These are phyloP conservation scores for Globisporangium orthogonon DNA, from an alignment of 352 stramenopile genomes.

Conservation along the genomic window DNA sequence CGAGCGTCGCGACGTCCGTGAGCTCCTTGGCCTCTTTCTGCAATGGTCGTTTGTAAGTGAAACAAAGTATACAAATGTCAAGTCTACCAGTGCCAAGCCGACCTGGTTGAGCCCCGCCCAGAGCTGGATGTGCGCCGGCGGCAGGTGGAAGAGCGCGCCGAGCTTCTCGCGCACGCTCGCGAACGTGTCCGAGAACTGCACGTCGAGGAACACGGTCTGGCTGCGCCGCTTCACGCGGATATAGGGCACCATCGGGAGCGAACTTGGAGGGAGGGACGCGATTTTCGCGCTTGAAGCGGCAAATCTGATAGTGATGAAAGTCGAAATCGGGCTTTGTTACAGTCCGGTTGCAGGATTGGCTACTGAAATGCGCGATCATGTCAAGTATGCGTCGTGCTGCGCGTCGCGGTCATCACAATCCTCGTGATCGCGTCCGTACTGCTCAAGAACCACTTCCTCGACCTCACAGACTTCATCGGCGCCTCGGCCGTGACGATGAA, in stretches of 20 bases:
- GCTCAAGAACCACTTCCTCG: conserved; percentile 38
- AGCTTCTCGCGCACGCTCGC: conserved; percentile 80
- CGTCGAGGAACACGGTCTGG: conserved; percentile 86
- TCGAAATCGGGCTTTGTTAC: no score
- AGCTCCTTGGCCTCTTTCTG: conserved; percentile 75
- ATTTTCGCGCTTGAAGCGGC: not conserved
- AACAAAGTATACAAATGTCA: not conserved
- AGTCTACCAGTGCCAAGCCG: conserved; percentile 1
- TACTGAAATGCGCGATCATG: not conserved
- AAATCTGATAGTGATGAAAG: not conserved
- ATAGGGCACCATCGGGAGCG: conserved; percentile 47
- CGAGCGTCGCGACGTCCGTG: conserved; percentile 66
- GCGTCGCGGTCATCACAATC: conserved; percentile 24
- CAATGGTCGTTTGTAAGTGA: not conserved
- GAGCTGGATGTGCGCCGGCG: conserved; percentile 57
- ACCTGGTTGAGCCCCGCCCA: conserved; percentile 65
- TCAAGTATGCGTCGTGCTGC: conserved; percentile 32
- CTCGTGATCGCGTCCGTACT: conserved; percentile 31
- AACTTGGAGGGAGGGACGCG: not conserved
- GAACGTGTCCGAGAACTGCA: conserved; percentile 75
- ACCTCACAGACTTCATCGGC: conserved; percentile 32
- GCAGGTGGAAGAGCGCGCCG: conserved; percentile 52
- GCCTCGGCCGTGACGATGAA: conserved; percentile 36
- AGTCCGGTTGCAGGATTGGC: not conserved
- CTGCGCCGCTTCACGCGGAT: conserved; percentile 85